These are phyloP conservation scores for Tetrahymena elliotti DNA, from an alignment of 73 alveolate species.

Conservation along the genomic window DNA sequence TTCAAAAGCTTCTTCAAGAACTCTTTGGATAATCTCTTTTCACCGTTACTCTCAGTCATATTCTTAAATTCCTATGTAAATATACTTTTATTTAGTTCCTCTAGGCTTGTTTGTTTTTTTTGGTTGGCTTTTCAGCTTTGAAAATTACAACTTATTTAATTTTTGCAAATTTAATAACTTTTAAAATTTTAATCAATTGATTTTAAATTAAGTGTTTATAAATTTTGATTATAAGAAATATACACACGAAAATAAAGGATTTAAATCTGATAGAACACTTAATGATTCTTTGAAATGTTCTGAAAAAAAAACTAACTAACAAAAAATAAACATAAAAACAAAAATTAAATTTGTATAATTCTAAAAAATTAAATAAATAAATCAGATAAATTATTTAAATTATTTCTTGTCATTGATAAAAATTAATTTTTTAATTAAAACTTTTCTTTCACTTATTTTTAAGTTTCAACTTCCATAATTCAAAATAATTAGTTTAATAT, in stretches of 20 bases:
- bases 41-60: conserved; percentile 1
- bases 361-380: not conserved
- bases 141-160: not conserved
- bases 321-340: no score
- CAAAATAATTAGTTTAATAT: no score
- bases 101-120: not conserved
- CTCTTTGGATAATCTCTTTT: conserved; percentile 23
- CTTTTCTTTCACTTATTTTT: not conserved
- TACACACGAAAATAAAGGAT: not conserved
- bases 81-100: not conserved
- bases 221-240: no score
- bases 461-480: no score
- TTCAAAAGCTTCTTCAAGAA: conserved; percentile 67
- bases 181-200: not conserved
- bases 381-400: not conserved
- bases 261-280: no score
- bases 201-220: not conserved
- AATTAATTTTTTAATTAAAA: no score
- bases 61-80: not conserved
- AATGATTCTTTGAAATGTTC: not conserved
- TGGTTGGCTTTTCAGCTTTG: not conserved
- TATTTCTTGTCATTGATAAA: not conserved
- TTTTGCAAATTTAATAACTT: not conserved
- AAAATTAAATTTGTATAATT: not conserved
- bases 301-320: no score